Conservation (phyloP, 106 monocot genomes). For the Cymbidium sinense region DNA sequence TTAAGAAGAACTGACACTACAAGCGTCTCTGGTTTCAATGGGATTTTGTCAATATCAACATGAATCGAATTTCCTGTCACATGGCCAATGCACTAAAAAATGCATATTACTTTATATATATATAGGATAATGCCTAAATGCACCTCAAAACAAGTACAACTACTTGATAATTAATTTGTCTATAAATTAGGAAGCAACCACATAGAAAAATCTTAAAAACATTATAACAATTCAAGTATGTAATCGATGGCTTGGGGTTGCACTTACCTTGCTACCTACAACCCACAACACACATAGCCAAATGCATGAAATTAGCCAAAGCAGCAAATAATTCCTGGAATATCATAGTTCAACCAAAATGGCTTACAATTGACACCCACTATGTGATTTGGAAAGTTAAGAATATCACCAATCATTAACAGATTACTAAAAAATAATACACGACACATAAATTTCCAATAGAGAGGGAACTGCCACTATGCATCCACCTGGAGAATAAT, state of each 20-base stretch:
- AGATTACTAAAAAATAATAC: background rate
- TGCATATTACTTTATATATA: too few relatives aligned
- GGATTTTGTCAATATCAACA: background rate
- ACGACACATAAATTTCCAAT: background rate
- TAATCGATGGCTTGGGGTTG: background rate
- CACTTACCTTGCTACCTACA: background rate
- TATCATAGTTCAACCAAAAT: too few relatives aligned
- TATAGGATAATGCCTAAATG: too few relatives aligned
- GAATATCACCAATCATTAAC: background rate
- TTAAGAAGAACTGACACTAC: background rate
- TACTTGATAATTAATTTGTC: too few relatives aligned
- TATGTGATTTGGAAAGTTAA: background rate
- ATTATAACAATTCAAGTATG: background rate
- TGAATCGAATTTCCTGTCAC: background rate
- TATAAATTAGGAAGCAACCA: background rate
- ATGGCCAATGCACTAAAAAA: background rate
- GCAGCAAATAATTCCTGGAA: background rate
- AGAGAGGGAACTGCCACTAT: background rate
- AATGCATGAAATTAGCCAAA: background rate
- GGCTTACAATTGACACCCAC: background rate
- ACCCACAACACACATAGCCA: background rate
- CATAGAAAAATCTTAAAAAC: background rate
- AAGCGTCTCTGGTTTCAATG: background rate
- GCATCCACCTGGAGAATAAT: background rate
- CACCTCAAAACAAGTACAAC: too few relatives aligned